Evolutionary conservation across 345 rosid species (phyloP), one percentile per base, ranked within the genome.

Genomic region (Chamaenerion angustifolium): DNA sequence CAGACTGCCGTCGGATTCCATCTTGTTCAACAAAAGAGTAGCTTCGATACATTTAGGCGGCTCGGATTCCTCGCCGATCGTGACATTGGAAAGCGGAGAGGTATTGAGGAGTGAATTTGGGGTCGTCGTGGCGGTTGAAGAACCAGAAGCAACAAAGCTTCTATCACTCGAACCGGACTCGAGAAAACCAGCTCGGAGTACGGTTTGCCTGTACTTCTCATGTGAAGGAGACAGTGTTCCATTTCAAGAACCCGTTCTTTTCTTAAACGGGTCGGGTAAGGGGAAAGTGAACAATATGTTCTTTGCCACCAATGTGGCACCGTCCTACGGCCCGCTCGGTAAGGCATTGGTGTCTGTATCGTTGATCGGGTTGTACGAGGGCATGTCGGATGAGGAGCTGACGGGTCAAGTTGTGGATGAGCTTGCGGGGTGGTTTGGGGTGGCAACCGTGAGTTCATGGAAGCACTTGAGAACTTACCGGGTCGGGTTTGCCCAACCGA

Each of bases 211-310:
- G 50, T 90, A 90, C 52, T 90, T 90, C 60, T 46, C 94, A 13
- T 71, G 82, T 3, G 76, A 85, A 27, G 46, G 23, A 42, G 64
- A 62, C 27, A 47, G 59, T 46, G 73, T 85, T 52, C 97, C 94
- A 0, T 83, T 74, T 14, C 42, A 52, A 27, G 94, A 83, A 10
- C 88, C 98, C 37, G 80, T 81, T 42, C 71, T 90, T 45, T 76
- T 83, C 54, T 78, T 90, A 9, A 90, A 83, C 44, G 95, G 98
- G 1, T 71, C 98, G 23, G 81, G 77, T 0, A 12, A 74, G 50
- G 95, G 98, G 2, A 76, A 85, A 2, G 77, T 90, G 56, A 90
- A 90, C 49, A 90, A 90, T 76, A 90, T 85, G 95, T 81, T 85
- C 57, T 85, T 83, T 19, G 79, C 80, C 12, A 85, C 92, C 18